These are phyloP conservation scores for Galerina marginata DNA, from an alignment of 768 basidiomycete genomes.

Conservation along the genomic window DNA sequence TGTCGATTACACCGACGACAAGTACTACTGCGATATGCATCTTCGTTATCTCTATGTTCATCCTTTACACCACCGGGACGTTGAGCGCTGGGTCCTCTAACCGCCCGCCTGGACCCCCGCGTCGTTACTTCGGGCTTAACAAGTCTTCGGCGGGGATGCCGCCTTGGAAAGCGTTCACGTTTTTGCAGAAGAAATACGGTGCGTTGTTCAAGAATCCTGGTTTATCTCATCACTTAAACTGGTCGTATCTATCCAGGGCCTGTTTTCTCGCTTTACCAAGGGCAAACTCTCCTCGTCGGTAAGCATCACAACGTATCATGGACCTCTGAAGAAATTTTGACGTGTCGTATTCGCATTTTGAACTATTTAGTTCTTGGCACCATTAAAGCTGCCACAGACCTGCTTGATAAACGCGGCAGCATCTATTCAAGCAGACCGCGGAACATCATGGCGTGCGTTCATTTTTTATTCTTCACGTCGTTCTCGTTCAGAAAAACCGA, in stretches of 20 bases:
- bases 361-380: conserved; percentile 24
- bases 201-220: background rate
- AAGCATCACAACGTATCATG: background rate
- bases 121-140: background rate
- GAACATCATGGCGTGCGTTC: conserved; percentile 33
- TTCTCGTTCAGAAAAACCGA: background rate
- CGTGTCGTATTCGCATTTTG: background rate
- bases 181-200: conserved; percentile 16
- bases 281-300: conserved; percentile 18
- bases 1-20: too few relatives aligned
- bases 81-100: background rate
- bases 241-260: conserved; percentile 7
- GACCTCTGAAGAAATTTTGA: too few relatives aligned
- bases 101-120: background rate
- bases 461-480: background rate
- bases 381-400: conserved; percentile 33
- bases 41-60: background rate
- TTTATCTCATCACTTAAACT: background rate
- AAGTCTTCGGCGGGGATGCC: background rate
- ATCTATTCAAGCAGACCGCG: conserved; percentile 41
- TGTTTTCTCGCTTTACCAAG: conserved; percentile 19
- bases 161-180: conserved; percentile 6
- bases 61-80: too few relatives aligned
- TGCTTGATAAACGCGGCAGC: conserved; percentile 37
- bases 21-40: background rate